Evolutionary conservation across 2,329 filamentous ascomycete species (phyloP).

Genomic region (Diaporthe australafricana): DNA sequence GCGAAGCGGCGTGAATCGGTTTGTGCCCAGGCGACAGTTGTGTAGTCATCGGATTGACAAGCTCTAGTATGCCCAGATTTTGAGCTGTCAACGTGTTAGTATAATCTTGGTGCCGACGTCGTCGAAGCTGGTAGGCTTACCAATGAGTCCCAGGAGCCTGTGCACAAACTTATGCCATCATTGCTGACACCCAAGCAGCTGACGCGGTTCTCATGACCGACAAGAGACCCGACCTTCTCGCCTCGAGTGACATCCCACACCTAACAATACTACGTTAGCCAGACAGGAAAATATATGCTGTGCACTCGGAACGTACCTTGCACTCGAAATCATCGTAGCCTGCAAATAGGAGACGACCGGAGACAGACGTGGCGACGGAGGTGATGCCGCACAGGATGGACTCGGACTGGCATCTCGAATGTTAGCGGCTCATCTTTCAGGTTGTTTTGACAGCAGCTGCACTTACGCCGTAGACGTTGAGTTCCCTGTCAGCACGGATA

Average conservation of each 20-base stretch:
- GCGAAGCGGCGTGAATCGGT: constrained; percentile 40
- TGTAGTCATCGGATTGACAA: constrained; percentile 40
- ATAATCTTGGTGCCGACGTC: constrained; percentile 42
- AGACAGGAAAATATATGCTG: neutral
- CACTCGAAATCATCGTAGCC: constrained; percentile 99
- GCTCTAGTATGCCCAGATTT: constrained; percentile 85
- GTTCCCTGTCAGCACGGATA: constrained; percentile 89
- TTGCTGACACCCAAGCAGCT: constrained; percentile 99
- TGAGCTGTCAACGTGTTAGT: constrained; percentile 70
- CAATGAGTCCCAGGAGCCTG: constrained; percentile 98
- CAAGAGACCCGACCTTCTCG: constrained; percentile 95
- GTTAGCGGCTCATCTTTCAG: constrained; percentile 43
- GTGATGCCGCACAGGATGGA: constrained; percentile 98
- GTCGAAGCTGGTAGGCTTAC: constrained; percentile 68
- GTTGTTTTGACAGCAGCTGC: neutral
- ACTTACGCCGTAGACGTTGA: constrained; percentile 76
- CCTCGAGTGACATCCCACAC: constrained; percentile 98
- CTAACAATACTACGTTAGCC: constrained; percentile 57
- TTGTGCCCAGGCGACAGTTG: constrained; percentile 45
- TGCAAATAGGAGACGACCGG: constrained; percentile 92
- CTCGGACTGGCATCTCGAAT: constrained; percentile 75
- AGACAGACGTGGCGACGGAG: constrained; percentile 97
- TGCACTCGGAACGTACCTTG: constrained; percentile 76
- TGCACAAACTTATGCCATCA: constrained; percentile 98
- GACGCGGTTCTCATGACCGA: constrained; percentile 98